phyloP scores from a whole-genome alignment of 306 rosid genomes.

The Nissolia schottii region DNA sequence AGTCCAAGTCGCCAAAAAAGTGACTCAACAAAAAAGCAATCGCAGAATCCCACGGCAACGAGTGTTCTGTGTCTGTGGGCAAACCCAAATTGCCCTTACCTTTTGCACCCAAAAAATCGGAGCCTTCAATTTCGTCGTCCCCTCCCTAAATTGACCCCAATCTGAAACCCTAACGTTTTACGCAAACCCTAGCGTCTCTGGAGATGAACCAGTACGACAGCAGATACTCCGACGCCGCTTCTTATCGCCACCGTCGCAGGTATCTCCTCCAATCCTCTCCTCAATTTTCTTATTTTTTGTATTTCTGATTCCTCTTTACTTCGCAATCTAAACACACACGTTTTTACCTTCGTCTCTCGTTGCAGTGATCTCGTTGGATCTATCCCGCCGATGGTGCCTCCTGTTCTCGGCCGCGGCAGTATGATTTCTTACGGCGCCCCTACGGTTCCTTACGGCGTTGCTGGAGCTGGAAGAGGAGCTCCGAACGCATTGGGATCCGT shows the following conservation, averaged over 20 bases:
- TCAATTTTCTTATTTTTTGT: neutral
- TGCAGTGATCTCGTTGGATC: slow-evolving; percentile 62
- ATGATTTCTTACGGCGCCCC: slow-evolving; percentile 32
- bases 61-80: too few relatives aligned
- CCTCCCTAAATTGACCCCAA: neutral
- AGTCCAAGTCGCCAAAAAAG: too few relatives aligned
- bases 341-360: neutral
- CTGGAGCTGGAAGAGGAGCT: slow-evolving; percentile 22
- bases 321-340: neutral
- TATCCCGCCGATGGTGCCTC: slow-evolving; percentile 32
- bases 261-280: neutral
- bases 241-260: slow-evolving; percentile 88
- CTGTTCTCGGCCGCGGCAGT: slow-evolving; percentile 46
- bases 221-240: slow-evolving; percentile 55
- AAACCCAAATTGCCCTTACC: neutral
- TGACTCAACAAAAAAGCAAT: too few relatives aligned
- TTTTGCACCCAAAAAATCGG: too few relatives aligned
- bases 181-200: slow-evolving; percentile 31
- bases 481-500: slow-evolving; percentile 31
- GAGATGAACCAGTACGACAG: slow-evolving; percentile 61
- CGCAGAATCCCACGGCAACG: too few relatives aligned
- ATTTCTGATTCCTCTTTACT: neutral
- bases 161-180: neutral
- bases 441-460: slow-evolving; percentile 24
- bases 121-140: neutral